Percentiles rank a stretch among this genome's conserved stretches.
Conservation (phyloP, 2,329 filamentous ascomycete species). For the Sclerotinia subarctica region DNA sequence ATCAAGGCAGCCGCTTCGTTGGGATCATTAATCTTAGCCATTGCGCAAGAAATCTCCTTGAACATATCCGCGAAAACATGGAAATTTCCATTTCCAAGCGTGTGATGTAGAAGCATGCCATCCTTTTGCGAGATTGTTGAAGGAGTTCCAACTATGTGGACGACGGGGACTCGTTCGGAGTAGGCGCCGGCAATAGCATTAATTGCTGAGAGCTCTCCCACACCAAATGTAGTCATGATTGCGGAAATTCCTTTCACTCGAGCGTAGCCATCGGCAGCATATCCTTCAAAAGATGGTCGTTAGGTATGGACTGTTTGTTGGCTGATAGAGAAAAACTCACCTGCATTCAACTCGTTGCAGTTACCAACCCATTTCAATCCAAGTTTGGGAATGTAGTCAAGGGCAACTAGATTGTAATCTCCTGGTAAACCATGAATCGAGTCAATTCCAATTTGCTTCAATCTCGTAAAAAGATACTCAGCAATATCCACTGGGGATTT, state of each 20-base stretch:
- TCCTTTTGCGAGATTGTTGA: slow-evolving; percentile 47
- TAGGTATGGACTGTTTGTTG: neutral
- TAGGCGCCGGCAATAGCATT: slow-evolving; percentile 73
- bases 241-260: slow-evolving; percentile 68
- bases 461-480: slow-evolving; percentile 64
- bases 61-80: slow-evolving; percentile 81
- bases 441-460: slow-evolving; percentile 61
- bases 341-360: slow-evolving; percentile 71
- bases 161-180: slow-evolving; percentile 68
- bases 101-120: slow-evolving; percentile 60
- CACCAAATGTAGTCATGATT: slow-evolving; percentile 72
- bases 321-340: slow-evolving; percentile 41
- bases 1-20: slow-evolving; percentile 70
- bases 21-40: slow-evolving; percentile 68
- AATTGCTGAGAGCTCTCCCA: slow-evolving; percentile 70
- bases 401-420: slow-evolving; percentile 68
- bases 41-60: slow-evolving; percentile 64
- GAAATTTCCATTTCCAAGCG: slow-evolving; percentile 75
- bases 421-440: slow-evolving; percentile 68
- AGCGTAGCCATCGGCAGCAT: slow-evolving; percentile 78
- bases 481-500: slow-evolving; percentile 52
- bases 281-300: slow-evolving; percentile 46
- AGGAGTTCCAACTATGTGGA: slow-evolving; percentile 59
- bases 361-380: slow-evolving; percentile 65
- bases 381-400: slow-evolving; percentile 61